phyloP scores from a whole-genome alignment of 2,329 filamentous ascomycete genomes.

The Fusarium veterinarium region DNA sequence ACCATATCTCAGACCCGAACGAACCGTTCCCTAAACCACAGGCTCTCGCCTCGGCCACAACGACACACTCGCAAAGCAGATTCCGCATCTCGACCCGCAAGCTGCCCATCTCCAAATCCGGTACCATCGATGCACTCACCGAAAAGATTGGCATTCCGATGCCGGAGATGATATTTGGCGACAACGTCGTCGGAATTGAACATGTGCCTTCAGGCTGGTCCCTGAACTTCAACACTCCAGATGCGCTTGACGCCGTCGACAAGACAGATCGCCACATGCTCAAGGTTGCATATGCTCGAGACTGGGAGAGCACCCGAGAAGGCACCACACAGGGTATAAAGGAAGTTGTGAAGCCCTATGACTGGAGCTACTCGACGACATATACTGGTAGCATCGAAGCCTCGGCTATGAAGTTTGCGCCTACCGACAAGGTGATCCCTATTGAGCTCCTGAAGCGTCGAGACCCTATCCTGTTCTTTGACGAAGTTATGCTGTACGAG shows the following conservation, averaged over 20 bases:
- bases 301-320: conserved; percentile 78
- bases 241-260: conserved; percentile 90
- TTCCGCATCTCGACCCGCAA: conserved; percentile 87
- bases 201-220: conserved; percentile 82
- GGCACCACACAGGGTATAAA: conserved; percentile 88
- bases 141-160: conserved; percentile 83
- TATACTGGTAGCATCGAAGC: conserved; percentile 78
- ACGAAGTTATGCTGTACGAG: conserved; percentile 96
- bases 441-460: conserved; percentile 86
- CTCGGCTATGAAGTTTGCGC: conserved; percentile 43
- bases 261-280: conserved; percentile 94
- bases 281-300: conserved; percentile 90
- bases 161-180: conserved; percentile 99
- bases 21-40: conserved; percentile 67
- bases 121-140: conserved; percentile 88
- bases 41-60: conserved; percentile 65
- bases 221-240: conserved; percentile 84
- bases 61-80: conserved; percentile 67
- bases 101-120: conserved; percentile 92
- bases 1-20: conserved; percentile 55
- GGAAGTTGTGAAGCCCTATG: conserved; percentile 94
- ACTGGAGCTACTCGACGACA: conserved; percentile 96
- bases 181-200: conserved; percentile 83
- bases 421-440: conserved; percentile 70
- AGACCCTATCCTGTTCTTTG: conserved; percentile 96